phyloP scores from a whole-genome alignment of 1,139 yeast genomes.

The Meyerozyma carpophila region DNA sequence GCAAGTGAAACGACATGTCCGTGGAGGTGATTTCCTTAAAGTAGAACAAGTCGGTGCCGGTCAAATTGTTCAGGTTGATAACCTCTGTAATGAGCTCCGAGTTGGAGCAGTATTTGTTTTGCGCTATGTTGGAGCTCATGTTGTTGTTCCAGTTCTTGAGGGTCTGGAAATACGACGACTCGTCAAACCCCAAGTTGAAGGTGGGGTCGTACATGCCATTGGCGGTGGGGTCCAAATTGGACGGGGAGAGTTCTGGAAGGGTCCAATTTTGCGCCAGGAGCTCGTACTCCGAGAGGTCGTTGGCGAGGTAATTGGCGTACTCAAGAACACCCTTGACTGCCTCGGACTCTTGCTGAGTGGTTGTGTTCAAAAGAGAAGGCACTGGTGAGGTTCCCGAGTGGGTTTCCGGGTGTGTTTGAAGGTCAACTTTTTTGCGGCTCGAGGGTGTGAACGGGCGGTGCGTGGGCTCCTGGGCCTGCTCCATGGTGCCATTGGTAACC shows the following conservation, averaged over 20 bases:
- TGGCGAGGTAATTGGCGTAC: constrained; percentile 1
- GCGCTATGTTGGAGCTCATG: neutral
- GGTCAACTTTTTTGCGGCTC: no score
- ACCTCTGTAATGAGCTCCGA: constrained; percentile 7
- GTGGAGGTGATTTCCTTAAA: constrained; percentile 9
- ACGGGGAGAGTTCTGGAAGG: neutral
- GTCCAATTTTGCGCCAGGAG: neutral
- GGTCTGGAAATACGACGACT: neutral
- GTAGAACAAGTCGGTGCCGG: constrained; percentile 8
- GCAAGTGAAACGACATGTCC: constrained; percentile 6
- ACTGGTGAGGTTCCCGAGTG: no score
- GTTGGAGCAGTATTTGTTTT: constrained; percentile 3
- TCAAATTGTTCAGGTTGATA: constrained; percentile 7
- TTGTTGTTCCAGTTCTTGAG: neutral
- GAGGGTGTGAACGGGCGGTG: no score
- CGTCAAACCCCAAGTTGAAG: neutral
- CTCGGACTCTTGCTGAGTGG: neutral
- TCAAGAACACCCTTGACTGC: constrained; percentile 1
- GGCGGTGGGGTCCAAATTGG: neutral
- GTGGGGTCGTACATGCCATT: neutral
- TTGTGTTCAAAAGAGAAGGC: no score
- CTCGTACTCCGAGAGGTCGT: neutral
- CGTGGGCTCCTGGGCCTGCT: no score
- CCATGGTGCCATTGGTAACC: neutral
- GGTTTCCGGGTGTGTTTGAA: no score